Base-by-base conservation (phyloP, 2,329 filamentous ascomycete genomes). In the Thielaviopsis ethacetica region DNA sequence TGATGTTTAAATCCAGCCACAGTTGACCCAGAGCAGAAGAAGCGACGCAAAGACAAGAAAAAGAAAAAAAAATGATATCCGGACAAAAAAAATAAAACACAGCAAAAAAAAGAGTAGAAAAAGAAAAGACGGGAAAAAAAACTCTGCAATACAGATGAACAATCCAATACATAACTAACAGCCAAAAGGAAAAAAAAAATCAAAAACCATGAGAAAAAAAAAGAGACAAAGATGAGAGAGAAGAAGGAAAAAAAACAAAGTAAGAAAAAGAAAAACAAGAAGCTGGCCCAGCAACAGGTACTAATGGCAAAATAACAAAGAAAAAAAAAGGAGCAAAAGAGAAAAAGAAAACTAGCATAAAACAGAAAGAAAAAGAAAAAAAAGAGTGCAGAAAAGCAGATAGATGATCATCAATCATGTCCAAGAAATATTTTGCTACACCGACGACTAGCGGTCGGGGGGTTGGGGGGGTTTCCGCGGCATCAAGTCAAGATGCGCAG, bases 291-390 rank as follows among this genome's bases (percentile, higher is more conserved):
- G 38, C 38, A 44, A n/a, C 38, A 44, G 17, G 17, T 44, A n/a
- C 38, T 17, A 44, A n/a, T 44, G 38, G 38, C 38, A 26, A 26
- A 26, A 26, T 26, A 27, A 54, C 56, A 57, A 57, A 47, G 44
- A 30, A 53, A 24, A 52, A 13, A 24, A 24, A 24, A 24, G 5
- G 5, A 12, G 47, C 7, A 50, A 52, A 30, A 30, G 17, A 47
- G 24, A 22, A 57, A 57, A 24, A 47, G 47, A 24, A 55, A 44
- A 47, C 53, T 19, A 56, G 44, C 24, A 19, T 27, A 27, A 50
- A 57, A 52, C 51, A 26, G 27, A 59, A 9, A 52, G 55, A 19
- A 53, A 53, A 44, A 19, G 58, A 27, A 52, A 58, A 50, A 55
- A 52, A 50, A 54, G 57, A 55, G 22, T 53, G 49, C 53, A 58